These are phyloP conservation scores for Artomyces pyxidatus DNA, from an alignment of 768 basidiomycete species.

Conservation along the genomic window DNA sequence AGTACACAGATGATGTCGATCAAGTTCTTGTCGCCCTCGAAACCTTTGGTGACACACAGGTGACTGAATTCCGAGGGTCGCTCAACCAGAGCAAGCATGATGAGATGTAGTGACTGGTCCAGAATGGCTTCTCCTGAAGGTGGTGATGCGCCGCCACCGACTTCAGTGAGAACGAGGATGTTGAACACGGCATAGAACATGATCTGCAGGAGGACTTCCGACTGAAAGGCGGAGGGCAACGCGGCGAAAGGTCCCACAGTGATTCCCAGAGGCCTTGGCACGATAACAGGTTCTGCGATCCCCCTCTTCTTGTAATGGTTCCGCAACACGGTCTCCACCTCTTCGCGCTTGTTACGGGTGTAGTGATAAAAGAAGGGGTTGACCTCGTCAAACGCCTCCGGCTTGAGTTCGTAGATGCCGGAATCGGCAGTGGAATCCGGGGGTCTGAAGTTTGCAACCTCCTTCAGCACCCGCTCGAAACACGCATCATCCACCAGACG, in stretches of 20 bases:
- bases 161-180: conserved; percentile 57
- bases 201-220: conserved; percentile 66
- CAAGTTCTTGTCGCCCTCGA: conserved; percentile 53
- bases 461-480: conserved; percentile 70
- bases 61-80: conserved; percentile 53
- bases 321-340: conserved; percentile 73
- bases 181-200: conserved; percentile 80
- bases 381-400: conserved; percentile 77
- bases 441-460: conserved; percentile 75
- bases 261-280: conserved; percentile 65
- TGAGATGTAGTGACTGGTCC: conserved; percentile 80
- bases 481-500: conserved; percentile 75
- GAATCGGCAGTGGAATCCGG: conserved; percentile 73
- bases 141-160: conserved; percentile 48
- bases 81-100: conserved; percentile 80
- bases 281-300: conserved; percentile 58
- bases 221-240: conserved; percentile 57
- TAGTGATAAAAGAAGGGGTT: conserved; percentile 97
- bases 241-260: conserved; percentile 59
- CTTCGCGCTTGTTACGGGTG: conserved; percentile 86
- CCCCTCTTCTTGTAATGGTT: conserved; percentile 60
- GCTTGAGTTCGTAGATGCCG: conserved; percentile 84
- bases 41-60: conserved; percentile 44
- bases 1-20: conserved; percentile 67
- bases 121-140: conserved; percentile 84